Conservation (phyloP, 1,284 basidiomycete genomes). For the Anthracocystis setariae region DNA sequence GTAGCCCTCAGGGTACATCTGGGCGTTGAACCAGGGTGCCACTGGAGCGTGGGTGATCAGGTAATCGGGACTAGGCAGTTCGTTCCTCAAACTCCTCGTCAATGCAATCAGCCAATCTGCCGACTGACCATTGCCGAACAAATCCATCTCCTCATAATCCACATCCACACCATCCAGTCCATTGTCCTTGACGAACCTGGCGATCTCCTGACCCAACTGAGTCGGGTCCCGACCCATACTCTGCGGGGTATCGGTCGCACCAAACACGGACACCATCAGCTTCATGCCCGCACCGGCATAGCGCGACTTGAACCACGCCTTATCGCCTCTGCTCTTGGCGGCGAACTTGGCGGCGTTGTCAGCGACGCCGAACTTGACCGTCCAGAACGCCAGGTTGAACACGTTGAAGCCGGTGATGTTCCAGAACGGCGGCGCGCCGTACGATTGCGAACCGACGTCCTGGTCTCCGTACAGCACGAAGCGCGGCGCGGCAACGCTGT, state of each 20-base stretch:
- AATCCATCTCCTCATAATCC: slow-evolving; percentile 72
- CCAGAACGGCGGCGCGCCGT: slow-evolving; percentile 42
- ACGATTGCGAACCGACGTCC: slow-evolving; percentile 29
- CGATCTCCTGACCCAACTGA: slow-evolving; percentile 44
- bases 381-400: slow-evolving; percentile 71
- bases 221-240: slow-evolving; percentile 25
- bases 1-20: slow-evolving; percentile 41
- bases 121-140: slow-evolving; percentile 32
- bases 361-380: slow-evolving; percentile 65
- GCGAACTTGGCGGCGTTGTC: slow-evolving; percentile 61
- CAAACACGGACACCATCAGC: slow-evolving; percentile 65
- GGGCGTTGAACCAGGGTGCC: slow-evolving; percentile 55
- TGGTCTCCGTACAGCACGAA: slow-evolving; percentile 50
- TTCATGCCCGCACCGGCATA: slow-evolving; percentile 70
- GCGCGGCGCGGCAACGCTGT: slow-evolving; percentile 35
- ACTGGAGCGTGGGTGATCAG: slow-evolving; percentile 64
- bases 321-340: slow-evolving; percentile 39
- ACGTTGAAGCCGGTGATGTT: slow-evolving; percentile 66
- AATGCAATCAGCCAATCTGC: slow-evolving; percentile 67
- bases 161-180: slow-evolving; percentile 74
- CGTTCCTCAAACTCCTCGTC: slow-evolving; percentile 69
- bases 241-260: slow-evolving; percentile 73
- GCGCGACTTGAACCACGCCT: slow-evolving; percentile 62
- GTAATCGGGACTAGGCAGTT: slow-evolving; percentile 69
- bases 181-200: slow-evolving; percentile 70